Evolutionary conservation across 352 stramenopile species (phyloP).

Genomic region (Discostella stelligera): DNA sequence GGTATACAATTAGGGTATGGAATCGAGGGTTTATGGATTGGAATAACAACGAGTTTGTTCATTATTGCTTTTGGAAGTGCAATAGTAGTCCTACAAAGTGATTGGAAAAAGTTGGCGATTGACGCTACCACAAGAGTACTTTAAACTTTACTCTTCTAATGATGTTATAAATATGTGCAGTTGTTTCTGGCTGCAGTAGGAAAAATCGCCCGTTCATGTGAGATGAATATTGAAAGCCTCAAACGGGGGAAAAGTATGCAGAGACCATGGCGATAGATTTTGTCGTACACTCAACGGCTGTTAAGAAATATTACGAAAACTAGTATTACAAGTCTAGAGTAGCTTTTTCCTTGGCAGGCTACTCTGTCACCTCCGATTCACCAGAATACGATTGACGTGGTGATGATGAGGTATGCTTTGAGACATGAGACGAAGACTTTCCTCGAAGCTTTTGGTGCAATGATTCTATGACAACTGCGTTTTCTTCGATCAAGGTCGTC

Average conservation of each 20-base stretch:
- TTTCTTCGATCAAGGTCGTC: slow-evolving; percentile 35
- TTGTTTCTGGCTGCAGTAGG: neutral
- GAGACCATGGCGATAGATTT: neutral
- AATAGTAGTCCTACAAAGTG: slow-evolving; percentile 81
- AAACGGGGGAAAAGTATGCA: neutral
- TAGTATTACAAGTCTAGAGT: neutral
- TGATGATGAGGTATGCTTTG: slow-evolving; percentile 1
- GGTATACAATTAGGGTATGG: slow-evolving; percentile 77
- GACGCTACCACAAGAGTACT: slow-evolving; percentile 53
- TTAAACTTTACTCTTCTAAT: neutral
- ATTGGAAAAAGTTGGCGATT: slow-evolving; percentile 82
- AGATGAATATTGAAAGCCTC: neutral
- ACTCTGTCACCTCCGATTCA: slow-evolving; percentile 3
- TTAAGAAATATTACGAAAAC: neutral
- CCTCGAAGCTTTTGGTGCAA: slow-evolving; percentile 39
- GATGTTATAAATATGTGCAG: neutral
- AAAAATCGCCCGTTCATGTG: neutral
- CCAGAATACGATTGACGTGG: neutral
- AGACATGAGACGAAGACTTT: neutral
- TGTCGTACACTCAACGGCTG: neutral
- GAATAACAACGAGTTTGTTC: slow-evolving; percentile 81
- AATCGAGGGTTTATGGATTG: slow-evolving; percentile 85
- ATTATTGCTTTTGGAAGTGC: slow-evolving; percentile 80
- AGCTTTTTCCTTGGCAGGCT: slow-evolving; percentile 24
- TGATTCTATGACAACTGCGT: slow-evolving; percentile 29